These are phyloP conservation scores for Arabidopsis arenosa DNA, from an alignment of 345 rosid genomes.

Conservation along the genomic window DNA sequence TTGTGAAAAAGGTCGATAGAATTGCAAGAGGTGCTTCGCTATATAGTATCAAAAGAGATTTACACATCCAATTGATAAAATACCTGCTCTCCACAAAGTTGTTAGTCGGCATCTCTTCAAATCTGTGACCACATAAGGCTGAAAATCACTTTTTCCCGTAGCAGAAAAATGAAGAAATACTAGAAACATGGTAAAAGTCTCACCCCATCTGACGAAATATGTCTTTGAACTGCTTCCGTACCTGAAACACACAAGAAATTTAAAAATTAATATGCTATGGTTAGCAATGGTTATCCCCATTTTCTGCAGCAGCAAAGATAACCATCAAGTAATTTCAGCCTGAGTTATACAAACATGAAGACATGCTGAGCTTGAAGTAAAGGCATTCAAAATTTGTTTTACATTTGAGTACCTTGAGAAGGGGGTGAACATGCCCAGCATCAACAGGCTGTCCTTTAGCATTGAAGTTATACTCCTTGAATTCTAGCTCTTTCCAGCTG, in stretches of 20 bases:
- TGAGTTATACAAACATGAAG: slow-evolving; percentile 5
- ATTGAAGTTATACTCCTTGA: slow-evolving; percentile 88
- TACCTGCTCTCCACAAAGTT: slow-evolving; percentile 96
- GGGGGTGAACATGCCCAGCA: slow-evolving; percentile 93
- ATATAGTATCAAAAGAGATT: slow-evolving; percentile 20
- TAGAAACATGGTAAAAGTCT: slow-evolving; percentile 30
- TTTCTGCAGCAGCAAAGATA: slow-evolving; percentile 8
- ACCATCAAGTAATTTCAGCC: not conserved
- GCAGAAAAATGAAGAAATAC: slow-evolving; percentile 16
- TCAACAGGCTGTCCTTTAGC: slow-evolving; percentile 90
- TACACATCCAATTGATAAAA: slow-evolving; percentile 20
- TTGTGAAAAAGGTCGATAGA: slow-evolving; percentile 15
- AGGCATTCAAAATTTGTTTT: slow-evolving; percentile 1
- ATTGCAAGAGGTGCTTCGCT: slow-evolving; percentile 24
- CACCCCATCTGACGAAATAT: slow-evolving; percentile 88
- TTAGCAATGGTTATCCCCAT: not conserved
- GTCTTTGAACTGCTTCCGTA: slow-evolving; percentile 74
- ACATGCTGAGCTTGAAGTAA: not conserved
- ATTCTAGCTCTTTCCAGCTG: slow-evolving; percentile 86
- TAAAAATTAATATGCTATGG: not conserved
- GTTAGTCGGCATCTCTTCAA: slow-evolving; percentile 98
- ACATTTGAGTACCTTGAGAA: slow-evolving; percentile 65
- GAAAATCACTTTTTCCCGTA: not conserved
- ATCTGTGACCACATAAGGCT: slow-evolving; percentile 55
- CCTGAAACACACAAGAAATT: slow-evolving; percentile 50